Base-by-base conservation (phyloP, 2,329 filamentous ascomycete species). In the Fusarium sp. region DNA sequence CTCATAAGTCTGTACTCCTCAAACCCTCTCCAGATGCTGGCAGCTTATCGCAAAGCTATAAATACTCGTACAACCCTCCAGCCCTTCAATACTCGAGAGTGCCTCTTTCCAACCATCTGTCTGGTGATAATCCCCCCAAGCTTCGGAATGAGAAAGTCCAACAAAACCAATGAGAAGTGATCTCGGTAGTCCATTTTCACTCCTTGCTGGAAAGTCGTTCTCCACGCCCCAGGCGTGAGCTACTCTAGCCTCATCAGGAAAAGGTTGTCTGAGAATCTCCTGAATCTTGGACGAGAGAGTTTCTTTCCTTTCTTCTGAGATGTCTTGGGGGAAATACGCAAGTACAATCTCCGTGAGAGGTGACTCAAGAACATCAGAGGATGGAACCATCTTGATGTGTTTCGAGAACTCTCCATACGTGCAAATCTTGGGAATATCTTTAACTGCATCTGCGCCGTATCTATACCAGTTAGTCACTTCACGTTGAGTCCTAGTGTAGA, bases 341-440 rank as follows among this genome's bases (percentile, higher is more conserved):
- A 72, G 30, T 16, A 69, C 15, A 1, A 65, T 11, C 12, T 71
- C 57, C 1, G 63, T 57, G 4, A 58, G 4, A 28, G 54, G 25
- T 9, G 59, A 61, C 1, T 3, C n/a, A 21, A 72, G 44, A 30
- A 62, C 15, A 15, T 60, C 49, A 1, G 70, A 71, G 2, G 68
- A 71, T 2, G 70, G 70, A 6, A 16, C 3, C 46, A 71, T 58
- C 1, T 33, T 32, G 33, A 71, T 28, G 25, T 72, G 70, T 13
- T 69, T 72, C 3, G 60, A 15, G 2, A 71, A 62, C 23, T 72
- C 70, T 13, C 50, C 56, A 54, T 50, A 30, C 0, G 64, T 72
- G 15, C 59, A 67, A 13, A 72, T 59, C 19, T 72, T 71, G 23
- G 68, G 64, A 15, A 71, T 38, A 1, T 71, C 68, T 11, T 61